phyloP scores from a whole-genome alignment of 2,329 filamentous ascomycete genomes.

The Dactylonectria macrodidyma region DNA sequence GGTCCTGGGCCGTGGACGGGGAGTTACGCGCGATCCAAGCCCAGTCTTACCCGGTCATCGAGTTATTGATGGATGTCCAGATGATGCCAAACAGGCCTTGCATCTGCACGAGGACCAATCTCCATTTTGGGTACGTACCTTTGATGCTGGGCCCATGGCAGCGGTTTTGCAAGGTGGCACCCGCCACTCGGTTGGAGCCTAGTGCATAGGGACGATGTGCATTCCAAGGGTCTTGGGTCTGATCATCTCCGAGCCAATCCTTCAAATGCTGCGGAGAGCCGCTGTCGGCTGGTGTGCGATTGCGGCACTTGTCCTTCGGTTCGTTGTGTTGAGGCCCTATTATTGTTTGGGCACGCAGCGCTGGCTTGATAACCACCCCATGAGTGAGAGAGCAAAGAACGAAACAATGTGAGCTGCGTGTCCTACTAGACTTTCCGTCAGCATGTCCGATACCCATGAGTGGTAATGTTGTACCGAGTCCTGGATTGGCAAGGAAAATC shows the following conservation, averaged over 20 bases:
- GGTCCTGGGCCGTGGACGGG: conserved; percentile 33
- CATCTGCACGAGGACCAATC: conserved; percentile 38
- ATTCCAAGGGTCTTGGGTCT: conserved; percentile 44
- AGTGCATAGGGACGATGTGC: conserved; percentile 36
- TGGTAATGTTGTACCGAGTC: neutral
- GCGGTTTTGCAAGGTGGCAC: conserved; percentile 45
- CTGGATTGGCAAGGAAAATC: conserved; percentile 1
- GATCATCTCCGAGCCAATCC: conserved; percentile 44
- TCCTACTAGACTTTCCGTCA: neutral
- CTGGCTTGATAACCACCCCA: neutral
- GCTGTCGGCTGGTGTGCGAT: conserved; percentile 19
- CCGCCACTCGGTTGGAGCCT: conserved; percentile 38
- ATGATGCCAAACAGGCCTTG: conserved; percentile 42
- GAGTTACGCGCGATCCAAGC: conserved; percentile 36
- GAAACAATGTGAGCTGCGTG: neutral
- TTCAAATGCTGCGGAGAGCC: conserved; percentile 25
- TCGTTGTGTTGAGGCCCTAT: conserved; percentile 13
- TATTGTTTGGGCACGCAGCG: conserved; percentile 6
- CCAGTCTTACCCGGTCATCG: conserved; percentile 29
- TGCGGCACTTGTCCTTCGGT: conserved; percentile 18
- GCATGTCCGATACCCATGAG: neutral
- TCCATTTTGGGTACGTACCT: conserved; percentile 28
- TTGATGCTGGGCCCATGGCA: conserved; percentile 46
- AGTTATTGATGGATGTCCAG: conserved; percentile 25
- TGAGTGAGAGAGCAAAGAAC: neutral